These are phyloP conservation scores for Neonectria coccinea DNA, from an alignment of 2,329 filamentous ascomycete genomes.

Conservation along the genomic window DNA sequence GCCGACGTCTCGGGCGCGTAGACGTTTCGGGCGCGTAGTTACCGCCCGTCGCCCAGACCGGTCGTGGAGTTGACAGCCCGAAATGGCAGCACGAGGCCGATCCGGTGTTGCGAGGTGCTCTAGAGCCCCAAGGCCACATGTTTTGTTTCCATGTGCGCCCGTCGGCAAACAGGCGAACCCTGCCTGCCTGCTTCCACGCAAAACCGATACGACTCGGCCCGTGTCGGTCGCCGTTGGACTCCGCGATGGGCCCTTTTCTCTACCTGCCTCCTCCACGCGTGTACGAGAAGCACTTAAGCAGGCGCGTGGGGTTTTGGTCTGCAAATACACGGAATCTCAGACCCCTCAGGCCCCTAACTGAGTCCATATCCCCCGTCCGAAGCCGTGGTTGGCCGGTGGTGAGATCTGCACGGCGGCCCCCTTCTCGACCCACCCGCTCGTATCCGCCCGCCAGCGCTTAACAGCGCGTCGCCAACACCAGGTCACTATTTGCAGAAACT, in stretches of 20 bases:
- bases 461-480: constrained; percentile 13
- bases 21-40: too few species aligned
- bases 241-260: neutral
- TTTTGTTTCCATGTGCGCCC: too few species aligned
- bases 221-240: neutral
- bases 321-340: constrained; percentile 1
- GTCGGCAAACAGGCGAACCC: too few species aligned
- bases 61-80: neutral
- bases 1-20: too few species aligned
- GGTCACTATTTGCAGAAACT: constrained; percentile 17
- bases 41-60: neutral
- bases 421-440: constrained; percentile 12
- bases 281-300: constrained; percentile 7
- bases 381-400: neutral
- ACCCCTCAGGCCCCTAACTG: neutral
- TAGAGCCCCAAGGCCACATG: too few species aligned
- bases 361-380: neutral
- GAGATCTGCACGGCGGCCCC: constrained; percentile 6
- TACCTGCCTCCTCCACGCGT: neutral
- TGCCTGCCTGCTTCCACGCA: neutral
- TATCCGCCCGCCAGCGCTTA: constrained; percentile 15
- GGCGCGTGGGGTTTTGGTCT: constrained; percentile 2
- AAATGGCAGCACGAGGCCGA: neutral
- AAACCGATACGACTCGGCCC: neutral
- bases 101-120: too few species aligned